Evolutionary conservation across 257 asterid species (phyloP).

Genomic region (Nicotiana otophora): DNA sequence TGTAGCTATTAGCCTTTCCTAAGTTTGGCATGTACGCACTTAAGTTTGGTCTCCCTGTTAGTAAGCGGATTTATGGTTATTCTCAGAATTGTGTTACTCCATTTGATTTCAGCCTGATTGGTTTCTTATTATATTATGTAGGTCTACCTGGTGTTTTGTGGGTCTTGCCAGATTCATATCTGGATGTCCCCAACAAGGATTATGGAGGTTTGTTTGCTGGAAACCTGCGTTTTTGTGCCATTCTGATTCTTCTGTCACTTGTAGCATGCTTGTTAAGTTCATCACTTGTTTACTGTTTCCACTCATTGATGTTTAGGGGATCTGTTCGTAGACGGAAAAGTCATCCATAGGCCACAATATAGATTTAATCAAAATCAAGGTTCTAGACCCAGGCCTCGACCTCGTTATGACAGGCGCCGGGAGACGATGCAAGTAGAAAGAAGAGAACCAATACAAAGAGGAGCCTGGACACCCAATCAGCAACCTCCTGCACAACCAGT

Average conservation of each 20-base stretch:
- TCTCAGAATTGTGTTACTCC: background rate
- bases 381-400: conserved; percentile 60
- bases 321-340: conserved; percentile 70
- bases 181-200: conserved; percentile 79
- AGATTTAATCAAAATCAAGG: conserved; percentile 52
- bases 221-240: background rate
- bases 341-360: conserved; percentile 70
- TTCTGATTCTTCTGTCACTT: background rate
- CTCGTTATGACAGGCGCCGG: conserved; percentile 71
- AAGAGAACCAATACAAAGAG: conserved; percentile 33
- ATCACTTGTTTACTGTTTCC: background rate
- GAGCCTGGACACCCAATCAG: conserved; percentile 19
- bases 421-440: conserved; percentile 72
- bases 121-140: background rate
- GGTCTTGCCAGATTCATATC: conserved; percentile 90
- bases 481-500: conserved; percentile 23
- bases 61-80: background rate
- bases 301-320: conserved; percentile 46
- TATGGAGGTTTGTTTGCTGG: conserved; percentile 60
- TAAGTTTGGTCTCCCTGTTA: background rate
- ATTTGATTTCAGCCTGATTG: background rate
- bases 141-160: conserved; percentile 64
- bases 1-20: background rate
- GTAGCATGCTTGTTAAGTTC: background rate
- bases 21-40: background rate